Conservation (phyloP, 2,329 filamentous ascomycete genomes). For the Epichloe typhina region DNA sequence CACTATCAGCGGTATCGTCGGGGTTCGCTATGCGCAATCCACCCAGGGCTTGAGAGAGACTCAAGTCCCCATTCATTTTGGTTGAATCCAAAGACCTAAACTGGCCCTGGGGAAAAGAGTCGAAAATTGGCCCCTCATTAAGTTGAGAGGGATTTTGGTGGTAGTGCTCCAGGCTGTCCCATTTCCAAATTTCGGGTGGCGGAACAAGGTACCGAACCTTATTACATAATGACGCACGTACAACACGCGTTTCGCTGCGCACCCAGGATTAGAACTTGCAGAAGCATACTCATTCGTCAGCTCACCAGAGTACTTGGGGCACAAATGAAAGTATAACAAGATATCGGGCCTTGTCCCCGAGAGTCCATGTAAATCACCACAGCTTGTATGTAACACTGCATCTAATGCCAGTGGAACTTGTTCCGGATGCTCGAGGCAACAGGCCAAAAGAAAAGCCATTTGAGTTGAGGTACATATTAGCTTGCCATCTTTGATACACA, state of each 20-base stretch:
- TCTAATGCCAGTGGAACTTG: too few species aligned
- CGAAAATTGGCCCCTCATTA: background rate
- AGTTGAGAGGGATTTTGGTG: constrained; percentile 2
- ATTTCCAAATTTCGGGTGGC: constrained; percentile 3
- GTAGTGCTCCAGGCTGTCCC: background rate
- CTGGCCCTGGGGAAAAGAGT: constrained; percentile 13
- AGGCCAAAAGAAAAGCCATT: background rate
- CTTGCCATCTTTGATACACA: background rate
- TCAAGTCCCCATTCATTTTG: constrained; percentile 83
- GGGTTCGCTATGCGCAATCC: constrained; percentile 95
- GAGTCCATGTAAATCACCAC: too few species aligned
- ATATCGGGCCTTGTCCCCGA: background rate
- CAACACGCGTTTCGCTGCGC: background rate
- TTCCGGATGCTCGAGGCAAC: too few species aligned
- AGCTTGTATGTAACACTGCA: too few species aligned
- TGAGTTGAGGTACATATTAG: background rate
- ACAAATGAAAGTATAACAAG: background rate
- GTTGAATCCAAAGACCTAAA: constrained; percentile 11
- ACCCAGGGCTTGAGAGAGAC: constrained; percentile 81
- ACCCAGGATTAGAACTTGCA: background rate
- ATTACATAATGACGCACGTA: constrained; percentile 7
- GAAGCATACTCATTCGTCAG: too few species aligned
- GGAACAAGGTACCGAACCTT: constrained; percentile 3
- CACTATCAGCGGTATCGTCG: constrained; percentile 48
- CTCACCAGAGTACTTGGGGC: too few species aligned